phyloP scores from a whole-genome alignment of 2,329 filamentous ascomycete genomes.

The Alternaria burnsii region DNA sequence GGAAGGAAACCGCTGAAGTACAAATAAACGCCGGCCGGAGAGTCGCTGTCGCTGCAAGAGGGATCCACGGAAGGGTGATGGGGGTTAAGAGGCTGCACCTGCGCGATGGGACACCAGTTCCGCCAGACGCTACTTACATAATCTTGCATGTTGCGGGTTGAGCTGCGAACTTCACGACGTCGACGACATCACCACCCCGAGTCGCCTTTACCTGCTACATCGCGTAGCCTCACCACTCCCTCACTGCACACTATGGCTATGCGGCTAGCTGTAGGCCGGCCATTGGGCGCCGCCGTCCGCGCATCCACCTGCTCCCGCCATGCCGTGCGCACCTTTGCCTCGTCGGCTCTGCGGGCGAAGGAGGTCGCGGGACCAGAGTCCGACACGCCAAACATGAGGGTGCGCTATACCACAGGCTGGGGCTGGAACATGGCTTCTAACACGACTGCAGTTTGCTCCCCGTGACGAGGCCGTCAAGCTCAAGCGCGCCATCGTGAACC shows the following conservation, averaged over 20 bases:
- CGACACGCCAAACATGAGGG: constrained; percentile 58
- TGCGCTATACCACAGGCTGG: constrained; percentile 28
- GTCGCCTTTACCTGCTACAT: constrained; percentile 32
- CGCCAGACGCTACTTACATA: constrained; percentile 25
- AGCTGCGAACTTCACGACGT: constrained; percentile 29
- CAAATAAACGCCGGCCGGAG: constrained; percentile 46
- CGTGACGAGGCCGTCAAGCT: constrained; percentile 63
- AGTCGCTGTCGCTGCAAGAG: constrained; percentile 26
- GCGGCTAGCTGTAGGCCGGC: constrained; percentile 51
- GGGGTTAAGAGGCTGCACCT: constrained; percentile 35
- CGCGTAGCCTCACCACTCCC: constrained; percentile 32
- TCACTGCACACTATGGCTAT: constrained; percentile 50
- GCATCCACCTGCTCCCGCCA: constrained; percentile 43
- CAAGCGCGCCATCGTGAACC: constrained; percentile 83
- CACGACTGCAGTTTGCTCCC: constrained; percentile 50
- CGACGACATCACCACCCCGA: constrained; percentile 37
- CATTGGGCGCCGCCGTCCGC: constrained; percentile 50
- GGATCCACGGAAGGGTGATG: constrained; percentile 35
- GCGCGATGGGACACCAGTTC: constrained; percentile 27
- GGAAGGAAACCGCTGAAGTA: constrained; percentile 29
- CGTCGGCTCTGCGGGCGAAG: constrained; percentile 53
- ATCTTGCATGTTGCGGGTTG: constrained; percentile 19
- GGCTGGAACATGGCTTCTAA: constrained; percentile 25
- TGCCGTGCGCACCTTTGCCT: constrained; percentile 54
- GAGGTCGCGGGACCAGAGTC: constrained; percentile 53